phyloP scores from a whole-genome alignment of 2,329 filamentous ascomycete species.

The Trichophyton verrucosum region DNA sequence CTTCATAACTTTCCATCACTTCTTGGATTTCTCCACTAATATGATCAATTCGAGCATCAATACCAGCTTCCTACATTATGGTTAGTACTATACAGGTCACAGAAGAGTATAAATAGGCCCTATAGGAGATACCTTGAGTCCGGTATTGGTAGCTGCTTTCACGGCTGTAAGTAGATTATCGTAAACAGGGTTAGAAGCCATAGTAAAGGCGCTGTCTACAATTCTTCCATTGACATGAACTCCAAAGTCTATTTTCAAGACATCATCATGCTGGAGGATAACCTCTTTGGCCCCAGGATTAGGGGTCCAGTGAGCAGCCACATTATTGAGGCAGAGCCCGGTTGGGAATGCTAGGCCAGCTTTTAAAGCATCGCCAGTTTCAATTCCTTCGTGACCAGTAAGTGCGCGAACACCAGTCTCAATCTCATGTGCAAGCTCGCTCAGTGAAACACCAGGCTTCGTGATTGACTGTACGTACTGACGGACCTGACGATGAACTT shows the following conservation, averaged over 20 bases:
- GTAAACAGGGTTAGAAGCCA: slow-evolving; percentile 62
- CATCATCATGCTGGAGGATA: slow-evolving; percentile 57
- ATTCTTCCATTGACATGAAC: slow-evolving; percentile 71
- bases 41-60: slow-evolving; percentile 43
- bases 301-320: slow-evolving; percentile 45
- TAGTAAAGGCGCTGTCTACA: slow-evolving; percentile 69
- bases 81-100: slow-evolving; percentile 7
- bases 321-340: slow-evolving; percentile 42
- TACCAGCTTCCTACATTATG: slow-evolving; percentile 35
- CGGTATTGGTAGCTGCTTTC: slow-evolving; percentile 59
- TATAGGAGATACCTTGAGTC: slow-evolving; percentile 27
- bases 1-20: slow-evolving; percentile 51
- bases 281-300: slow-evolving; percentile 54
- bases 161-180: slow-evolving; percentile 63
- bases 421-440: slow-evolving; percentile 41
- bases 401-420: slow-evolving; percentile 44
- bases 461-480: slow-evolving; percentile 38
- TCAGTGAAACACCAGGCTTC: slow-evolving; percentile 40
- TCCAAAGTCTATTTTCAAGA: slow-evolving; percentile 73
- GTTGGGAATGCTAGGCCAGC: slow-evolving; percentile 46
- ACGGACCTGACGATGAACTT: slow-evolving; percentile 45
- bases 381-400: slow-evolving; percentile 40
- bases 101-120: background rate
- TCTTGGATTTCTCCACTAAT: slow-evolving; percentile 49
- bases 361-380: slow-evolving; percentile 39